Evolutionary conservation across 2,329 filamentous ascomycete species (phyloP).

Genomic region (Microthyrium microscopicum): DNA sequence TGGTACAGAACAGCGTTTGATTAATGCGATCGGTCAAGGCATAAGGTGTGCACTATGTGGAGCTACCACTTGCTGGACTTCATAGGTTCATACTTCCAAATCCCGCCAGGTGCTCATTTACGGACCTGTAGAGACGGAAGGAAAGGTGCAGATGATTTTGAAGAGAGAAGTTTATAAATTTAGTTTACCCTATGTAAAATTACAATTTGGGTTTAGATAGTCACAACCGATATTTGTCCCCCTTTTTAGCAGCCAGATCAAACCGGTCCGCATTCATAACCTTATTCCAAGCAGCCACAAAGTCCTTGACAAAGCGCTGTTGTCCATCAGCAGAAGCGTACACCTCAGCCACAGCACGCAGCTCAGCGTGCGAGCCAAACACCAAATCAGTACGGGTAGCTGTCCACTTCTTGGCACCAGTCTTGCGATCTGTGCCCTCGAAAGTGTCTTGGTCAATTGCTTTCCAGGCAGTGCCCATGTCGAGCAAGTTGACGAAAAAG

Average conservation of each 20-base stretch:
- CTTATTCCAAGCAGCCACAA: conserved; percentile 56
- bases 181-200: no score
- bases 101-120: no score
- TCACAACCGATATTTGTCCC: neutral
- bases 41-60: no score
- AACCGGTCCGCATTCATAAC: conserved; percentile 59
- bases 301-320: conserved; percentile 54
- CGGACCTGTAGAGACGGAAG: no score
- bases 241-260: conserved; percentile 33
- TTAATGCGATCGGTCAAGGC: no score
- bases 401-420: conserved; percentile 49
- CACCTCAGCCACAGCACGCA: conserved; percentile 53
- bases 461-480: conserved; percentile 50
- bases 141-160: no score
- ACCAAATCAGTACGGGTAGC: conserved; percentile 53
- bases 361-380: conserved; percentile 58
- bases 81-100: no score
- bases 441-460: conserved; percentile 38
- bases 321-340: conserved; percentile 45
- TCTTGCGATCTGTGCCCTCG: conserved; percentile 48
- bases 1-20: no score
- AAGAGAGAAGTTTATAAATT: no score
- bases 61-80: no score
- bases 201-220: neutral
- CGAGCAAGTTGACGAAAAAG: conserved; percentile 68